Base-by-base conservation (phyloP, 2,329 filamentous ascomycete species). In the Diaporthe velutina region DNA sequence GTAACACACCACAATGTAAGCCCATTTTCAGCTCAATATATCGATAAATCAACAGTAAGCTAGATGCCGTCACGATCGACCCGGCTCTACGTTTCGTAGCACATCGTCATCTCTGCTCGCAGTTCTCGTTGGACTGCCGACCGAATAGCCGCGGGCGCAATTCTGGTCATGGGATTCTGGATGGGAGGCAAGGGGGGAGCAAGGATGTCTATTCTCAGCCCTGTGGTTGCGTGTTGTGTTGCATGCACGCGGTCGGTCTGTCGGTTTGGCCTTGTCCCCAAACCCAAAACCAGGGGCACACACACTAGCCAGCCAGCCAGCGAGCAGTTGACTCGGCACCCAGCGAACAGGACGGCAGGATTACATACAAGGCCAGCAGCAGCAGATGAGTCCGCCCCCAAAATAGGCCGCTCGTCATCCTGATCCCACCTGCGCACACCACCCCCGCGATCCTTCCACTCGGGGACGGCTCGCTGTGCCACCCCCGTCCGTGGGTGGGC, bases 171-270 rank as follows among this genome's bases (percentile, higher is more conserved):
- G 64, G 64, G 64, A 67, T 67, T n/a, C 30, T 28, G 19, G 15
- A 5, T 17, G 58, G 22, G 25, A 30, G 28, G 38, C 13, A 19
- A 19, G 19, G 9, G 19, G 4, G 25, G 8, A 19, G n/a, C 70
- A 71, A 48, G 70, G 70, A 50, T 70, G 55, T 73, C 55, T 75
- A 75, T 75, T 71, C 71, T 73, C 74, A 75, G 74, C 74, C 74
- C 64, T 75, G 74, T 52, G 50, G 67, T 60, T 73, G 52, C n/a
- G n/a, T 33, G 25, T 38, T 66, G 70, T 38, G 45, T 50, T 45
- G 50, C 48, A 38, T n/a, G 54, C 70, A 72, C 42, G 52, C 50
- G n/a, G 30, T 45, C 58, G 57, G 57, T 42, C 35, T 22, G 57
- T 17, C 35, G 35, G 35, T 19, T 60, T 38, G 35, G 35, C n/a